Evolutionary conservation across 352 stramenopile genomes (phyloP).

Genomic region (Peronosclerospora sorghi): DNA sequence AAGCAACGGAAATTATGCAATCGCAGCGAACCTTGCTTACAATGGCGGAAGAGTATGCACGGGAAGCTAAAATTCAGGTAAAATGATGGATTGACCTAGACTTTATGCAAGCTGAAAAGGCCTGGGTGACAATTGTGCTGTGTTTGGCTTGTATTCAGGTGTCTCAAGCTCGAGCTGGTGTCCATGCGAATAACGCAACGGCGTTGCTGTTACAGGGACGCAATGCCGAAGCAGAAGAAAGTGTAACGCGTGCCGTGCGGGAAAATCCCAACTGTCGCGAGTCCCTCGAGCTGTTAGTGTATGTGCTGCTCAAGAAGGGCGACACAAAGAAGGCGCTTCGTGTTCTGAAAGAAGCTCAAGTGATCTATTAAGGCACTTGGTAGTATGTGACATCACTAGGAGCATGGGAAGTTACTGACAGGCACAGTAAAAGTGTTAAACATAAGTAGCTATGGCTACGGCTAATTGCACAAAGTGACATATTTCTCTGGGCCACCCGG

Average conservation of each 20-base stretch:
- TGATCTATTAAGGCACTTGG: constrained; percentile 32
- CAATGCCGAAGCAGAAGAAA: constrained; percentile 68
- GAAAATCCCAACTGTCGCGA: constrained; percentile 74
- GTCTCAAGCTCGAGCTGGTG: constrained; percentile 53
- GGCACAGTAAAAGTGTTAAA: constrained; percentile 14
- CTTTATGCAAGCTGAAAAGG: neutral
- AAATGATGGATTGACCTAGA: neutral
- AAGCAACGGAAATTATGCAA: constrained; percentile 68
- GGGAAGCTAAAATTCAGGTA: constrained; percentile 68
- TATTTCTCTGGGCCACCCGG: too few relatives aligned
- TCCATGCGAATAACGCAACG: constrained; percentile 82
- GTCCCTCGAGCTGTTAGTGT: constrained; percentile 79
- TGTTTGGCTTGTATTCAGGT: constrained; percentile 18
- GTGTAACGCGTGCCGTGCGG: constrained; percentile 69
- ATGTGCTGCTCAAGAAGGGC: constrained; percentile 82
- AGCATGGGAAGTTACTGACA: constrained; percentile 1
- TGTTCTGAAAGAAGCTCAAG: constrained; percentile 79
- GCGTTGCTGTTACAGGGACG: constrained; percentile 64
- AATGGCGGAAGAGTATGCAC: constrained; percentile 69
- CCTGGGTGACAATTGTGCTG: neutral
- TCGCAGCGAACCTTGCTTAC: constrained; percentile 60
- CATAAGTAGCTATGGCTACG: constrained; percentile 7
- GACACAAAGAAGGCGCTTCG: constrained; percentile 83
- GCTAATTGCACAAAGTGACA: too few relatives aligned
- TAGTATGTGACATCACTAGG: constrained; percentile 1